These are phyloP conservation scores for Tuber melanosporum DNA, from an alignment of 495 filamentous ascomycete species.

Conservation along the genomic window DNA sequence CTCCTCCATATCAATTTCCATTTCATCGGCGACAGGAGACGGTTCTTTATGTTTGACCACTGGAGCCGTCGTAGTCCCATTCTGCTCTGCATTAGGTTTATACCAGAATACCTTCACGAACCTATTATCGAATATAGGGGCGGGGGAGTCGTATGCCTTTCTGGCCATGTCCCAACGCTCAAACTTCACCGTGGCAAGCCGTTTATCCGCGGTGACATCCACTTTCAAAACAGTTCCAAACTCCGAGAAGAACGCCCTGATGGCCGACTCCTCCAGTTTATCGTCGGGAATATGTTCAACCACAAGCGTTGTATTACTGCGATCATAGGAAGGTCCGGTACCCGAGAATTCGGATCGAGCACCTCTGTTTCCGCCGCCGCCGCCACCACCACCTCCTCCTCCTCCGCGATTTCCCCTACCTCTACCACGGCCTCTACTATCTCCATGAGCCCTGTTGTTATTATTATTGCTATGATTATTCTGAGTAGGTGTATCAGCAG, in stretches of 20 bases:
- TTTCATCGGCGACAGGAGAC: constrained; percentile 43
- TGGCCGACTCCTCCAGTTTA: constrained; percentile 64
- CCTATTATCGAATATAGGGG: constrained; percentile 91
- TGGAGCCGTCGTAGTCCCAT: constrained; percentile 18
- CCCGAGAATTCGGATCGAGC: constrained; percentile 53
- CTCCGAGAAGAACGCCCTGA: constrained; percentile 75
- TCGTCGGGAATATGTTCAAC: constrained; percentile 91
- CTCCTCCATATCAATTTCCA: constrained; percentile 68
- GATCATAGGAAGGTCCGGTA: constrained; percentile 67
- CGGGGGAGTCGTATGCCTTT: constrained; percentile 80
- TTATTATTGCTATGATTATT: constrained; percentile 6
- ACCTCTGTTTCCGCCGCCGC: constrained; percentile 21
- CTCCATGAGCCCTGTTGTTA: constrained; percentile 6
- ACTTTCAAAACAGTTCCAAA: constrained; percentile 73
- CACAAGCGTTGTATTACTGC: constrained; percentile 71
- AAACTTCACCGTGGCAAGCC: constrained; percentile 75
- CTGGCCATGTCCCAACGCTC: constrained; percentile 65
- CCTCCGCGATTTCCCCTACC: constrained; percentile 37
- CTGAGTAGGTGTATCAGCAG: constrained; percentile 15
- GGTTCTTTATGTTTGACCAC: constrained; percentile 12
- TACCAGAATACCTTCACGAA: constrained; percentile 98
- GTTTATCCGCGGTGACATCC: constrained; percentile 67
- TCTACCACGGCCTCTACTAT: constrained; percentile 12
- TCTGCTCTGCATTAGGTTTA: constrained; percentile 53
- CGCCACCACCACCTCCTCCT: constrained; percentile 27